Percentiles rank a stretch among this genome's conserved stretches.
phyloP scores from a whole-genome alignment of 1,284 basidiomycete genomes.

The Phaffia rhodozyma region DNA sequence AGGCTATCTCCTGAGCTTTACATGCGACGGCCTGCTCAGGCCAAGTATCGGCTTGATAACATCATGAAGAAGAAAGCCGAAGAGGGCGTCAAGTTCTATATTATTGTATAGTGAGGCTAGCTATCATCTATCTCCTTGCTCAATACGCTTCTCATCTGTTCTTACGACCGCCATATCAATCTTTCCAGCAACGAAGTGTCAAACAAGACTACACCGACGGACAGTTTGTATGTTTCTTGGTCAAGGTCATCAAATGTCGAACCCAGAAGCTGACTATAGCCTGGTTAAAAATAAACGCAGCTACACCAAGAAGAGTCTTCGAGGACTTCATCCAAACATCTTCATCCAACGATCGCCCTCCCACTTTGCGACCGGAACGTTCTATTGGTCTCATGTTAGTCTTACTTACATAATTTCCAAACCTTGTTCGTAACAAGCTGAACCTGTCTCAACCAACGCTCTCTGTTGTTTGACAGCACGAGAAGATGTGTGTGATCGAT shows the following conservation, averaged over 20 bases:
- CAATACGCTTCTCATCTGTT: background rate
- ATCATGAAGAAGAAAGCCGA: conserved; percentile 85
- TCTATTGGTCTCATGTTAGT: conserved; percentile 92
- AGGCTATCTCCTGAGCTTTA: conserved; percentile 53
- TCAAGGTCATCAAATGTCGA: background rate
- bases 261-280: conserved; percentile 11
- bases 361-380: conserved; percentile 93
- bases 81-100: conserved; percentile 91
- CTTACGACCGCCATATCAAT: background rate
- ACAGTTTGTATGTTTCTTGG: conserved; percentile 56
- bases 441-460: background rate
- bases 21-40: conserved; percentile 68
- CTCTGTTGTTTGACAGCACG: conserved; percentile 51
- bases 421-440: background rate
- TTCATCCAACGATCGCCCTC: conserved; percentile 95
- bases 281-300: conserved; percentile 36
- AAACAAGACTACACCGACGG: conserved; percentile 85
- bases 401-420: background rate
- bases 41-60: conserved; percentile 76
- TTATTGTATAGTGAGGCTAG: conserved; percentile 72
- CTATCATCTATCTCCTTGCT: background rate
- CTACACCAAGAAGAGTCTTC: conserved; percentile 84
- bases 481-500: conserved; percentile 96
- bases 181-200: conserved; percentile 77
- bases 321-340: conserved; percentile 77